Evolutionary conservation across 1,284 basidiomycete species (phyloP).

Genomic region (Apiotrichum gamsii): DNA sequence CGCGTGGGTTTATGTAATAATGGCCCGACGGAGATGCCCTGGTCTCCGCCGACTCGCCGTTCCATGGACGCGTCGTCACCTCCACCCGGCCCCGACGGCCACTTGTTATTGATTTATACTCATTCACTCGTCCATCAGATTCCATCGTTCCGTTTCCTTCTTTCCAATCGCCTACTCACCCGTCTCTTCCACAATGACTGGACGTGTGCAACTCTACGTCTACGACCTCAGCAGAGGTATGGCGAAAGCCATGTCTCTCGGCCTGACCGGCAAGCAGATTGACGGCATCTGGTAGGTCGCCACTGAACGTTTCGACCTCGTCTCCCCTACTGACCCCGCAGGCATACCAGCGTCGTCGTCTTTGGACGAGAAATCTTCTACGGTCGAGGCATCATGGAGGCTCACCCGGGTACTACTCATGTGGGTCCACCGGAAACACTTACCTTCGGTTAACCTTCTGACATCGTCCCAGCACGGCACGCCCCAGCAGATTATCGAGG

Average conservation of each 20-base stretch:
- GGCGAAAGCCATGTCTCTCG: slow-evolving; percentile 65
- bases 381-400: slow-evolving; percentile 68
- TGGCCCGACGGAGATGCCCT: too few relatives aligned
- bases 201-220: slow-evolving; percentile 67
- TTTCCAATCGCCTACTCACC: too few relatives aligned
- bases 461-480: slow-evolving; percentile 58
- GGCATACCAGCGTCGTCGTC: slow-evolving; percentile 76
- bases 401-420: slow-evolving; percentile 69
- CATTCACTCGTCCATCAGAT: too few relatives aligned
- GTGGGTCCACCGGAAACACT: slow-evolving; percentile 6
- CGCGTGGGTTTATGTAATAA: too few relatives aligned
- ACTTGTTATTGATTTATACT: too few relatives aligned
- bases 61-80: too few relatives aligned
- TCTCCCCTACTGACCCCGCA: slow-evolving; percentile 14
- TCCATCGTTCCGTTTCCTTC: too few relatives aligned
- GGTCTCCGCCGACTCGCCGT: too few relatives aligned
- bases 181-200: not conserved
- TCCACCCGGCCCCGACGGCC: too few relatives aligned
- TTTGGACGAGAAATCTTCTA: slow-evolving; percentile 82
- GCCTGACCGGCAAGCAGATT: slow-evolving; percentile 76
- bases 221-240: slow-evolving; percentile 85
- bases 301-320: not conserved
- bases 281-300: slow-evolving; percentile 75
- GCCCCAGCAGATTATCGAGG: slow-evolving; percentile 67
- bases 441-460: too few relatives aligned